Conservation (phyloP, 257 asterid species). For the Solanum arcanum region DNA sequence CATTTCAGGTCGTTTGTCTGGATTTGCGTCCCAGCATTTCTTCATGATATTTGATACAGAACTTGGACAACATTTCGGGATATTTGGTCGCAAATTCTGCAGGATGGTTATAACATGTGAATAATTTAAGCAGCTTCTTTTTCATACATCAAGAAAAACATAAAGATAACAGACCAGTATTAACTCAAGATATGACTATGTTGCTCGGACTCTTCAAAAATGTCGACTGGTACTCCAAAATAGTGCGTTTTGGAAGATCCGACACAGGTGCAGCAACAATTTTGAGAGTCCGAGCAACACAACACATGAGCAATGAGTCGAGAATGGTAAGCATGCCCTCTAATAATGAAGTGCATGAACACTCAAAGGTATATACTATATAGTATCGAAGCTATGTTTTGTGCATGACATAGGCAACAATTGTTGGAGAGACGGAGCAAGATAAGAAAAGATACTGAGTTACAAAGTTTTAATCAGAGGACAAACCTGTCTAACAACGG, state of each 20-base stretch:
- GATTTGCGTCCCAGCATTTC: slow-evolving; percentile 73
- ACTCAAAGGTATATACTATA: neutral
- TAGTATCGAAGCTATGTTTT: neutral
- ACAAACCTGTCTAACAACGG: slow-evolving; percentile 82
- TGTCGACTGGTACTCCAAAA: neutral
- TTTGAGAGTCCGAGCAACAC: neutral
- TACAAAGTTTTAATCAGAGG: neutral
- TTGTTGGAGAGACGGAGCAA: neutral
- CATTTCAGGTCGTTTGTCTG: slow-evolving; percentile 82
- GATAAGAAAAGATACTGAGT: neutral
- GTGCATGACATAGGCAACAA: neutral
- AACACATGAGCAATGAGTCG: neutral
- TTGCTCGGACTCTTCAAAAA: neutral
- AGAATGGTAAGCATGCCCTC: neutral
- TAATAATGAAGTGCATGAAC: neutral
- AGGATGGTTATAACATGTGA: neutral
- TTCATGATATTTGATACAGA: slow-evolving; percentile 53
- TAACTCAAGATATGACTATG: neutral
- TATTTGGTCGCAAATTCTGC: slow-evolving; percentile 69
- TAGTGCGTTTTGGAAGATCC: neutral
- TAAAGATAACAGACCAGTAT: neutral
- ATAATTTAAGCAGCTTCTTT: neutral
- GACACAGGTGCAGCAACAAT: neutral
- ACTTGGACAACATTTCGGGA: slow-evolving; percentile 81
- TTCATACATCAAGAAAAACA: neutral